Evolutionary conservation across 441 rosid genomes (phyloP).

Genomic region (Gossypium trilobum): DNA sequence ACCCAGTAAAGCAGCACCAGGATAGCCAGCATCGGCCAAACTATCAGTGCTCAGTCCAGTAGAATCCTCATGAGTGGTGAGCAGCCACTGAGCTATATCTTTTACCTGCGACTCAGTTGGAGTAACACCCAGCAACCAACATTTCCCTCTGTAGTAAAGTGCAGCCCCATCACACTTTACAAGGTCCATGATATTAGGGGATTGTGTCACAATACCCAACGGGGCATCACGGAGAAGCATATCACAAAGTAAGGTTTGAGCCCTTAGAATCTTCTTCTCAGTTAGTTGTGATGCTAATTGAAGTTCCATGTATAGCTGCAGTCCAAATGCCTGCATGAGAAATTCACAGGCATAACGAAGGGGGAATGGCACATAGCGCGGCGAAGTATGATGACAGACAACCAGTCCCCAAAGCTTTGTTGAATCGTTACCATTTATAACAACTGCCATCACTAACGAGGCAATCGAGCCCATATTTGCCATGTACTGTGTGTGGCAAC

Average conservation of each 20-base stretch:
- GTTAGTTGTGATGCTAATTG: constrained; percentile 50
- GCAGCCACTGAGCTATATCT: constrained; percentile 54
- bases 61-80: constrained; percentile 50
- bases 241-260: constrained; percentile 64
- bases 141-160: constrained; percentile 40
- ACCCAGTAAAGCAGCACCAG: constrained; percentile 52
- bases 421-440: constrained; percentile 36
- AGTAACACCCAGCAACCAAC: constrained; percentile 67
- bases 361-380: constrained; percentile 60
- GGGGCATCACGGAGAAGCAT: constrained; percentile 75
- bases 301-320: constrained; percentile 68
- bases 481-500: constrained; percentile 70
- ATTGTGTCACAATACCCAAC: constrained; percentile 55
- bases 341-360: constrained; percentile 73
- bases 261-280: constrained; percentile 57
- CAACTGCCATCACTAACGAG: constrained; percentile 56
- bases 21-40: constrained; percentile 62
- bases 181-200: constrained; percentile 73
- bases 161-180: constrained; percentile 90
- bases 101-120: constrained; percentile 60
- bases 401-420: constrained; percentile 77
- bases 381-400: constrained; percentile 68
- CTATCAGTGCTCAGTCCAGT: constrained; percentile 66
- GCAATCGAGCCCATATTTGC: constrained; percentile 68
- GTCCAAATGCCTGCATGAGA: constrained; percentile 67